A percentile compares a stretch with the other conserved stretches of the same genome.
Evolutionary conservation across 2,329 filamentous ascomycete genomes (phyloP).

Genomic region (Leptographium galeiforme): DNA sequence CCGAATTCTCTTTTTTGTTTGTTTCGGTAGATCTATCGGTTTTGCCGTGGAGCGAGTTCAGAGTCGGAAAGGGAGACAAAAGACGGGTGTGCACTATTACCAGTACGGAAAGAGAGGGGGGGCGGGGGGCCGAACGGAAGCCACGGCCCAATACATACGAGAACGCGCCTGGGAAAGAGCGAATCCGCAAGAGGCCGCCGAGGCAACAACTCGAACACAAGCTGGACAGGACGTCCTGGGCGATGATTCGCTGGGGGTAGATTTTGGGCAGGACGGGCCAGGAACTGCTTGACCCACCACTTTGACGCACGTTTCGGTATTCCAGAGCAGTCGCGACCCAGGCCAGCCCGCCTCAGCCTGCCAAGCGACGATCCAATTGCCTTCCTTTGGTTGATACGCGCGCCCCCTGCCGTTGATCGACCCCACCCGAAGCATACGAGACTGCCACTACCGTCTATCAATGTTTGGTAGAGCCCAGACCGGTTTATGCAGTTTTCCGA

Average conservation of each 20-base stretch:
- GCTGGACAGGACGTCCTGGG: background rate
- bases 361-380: background rate
- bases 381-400: background rate
- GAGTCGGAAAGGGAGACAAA: background rate
- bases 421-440: no score
- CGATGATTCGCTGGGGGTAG: background rate
- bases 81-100: background rate
- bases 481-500: no score
- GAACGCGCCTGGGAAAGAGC: no score
- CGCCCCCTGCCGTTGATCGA: background rate
- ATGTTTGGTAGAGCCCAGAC: no score
- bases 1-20: background rate
- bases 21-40: background rate
- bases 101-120: background rate
- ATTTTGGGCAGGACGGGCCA: background rate
- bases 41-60: background rate
- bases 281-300: background rate
- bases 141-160: background rate
- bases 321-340: background rate
- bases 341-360: background rate
- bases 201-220: background rate
- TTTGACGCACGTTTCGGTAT: constrained; percentile 3
- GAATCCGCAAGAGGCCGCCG: background rate
- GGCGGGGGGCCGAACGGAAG: background rate
- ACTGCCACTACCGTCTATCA: no score